phyloP scores from a whole-genome alignment of 2,329 filamentous ascomycete species.

The Fusarium sp. region DNA sequence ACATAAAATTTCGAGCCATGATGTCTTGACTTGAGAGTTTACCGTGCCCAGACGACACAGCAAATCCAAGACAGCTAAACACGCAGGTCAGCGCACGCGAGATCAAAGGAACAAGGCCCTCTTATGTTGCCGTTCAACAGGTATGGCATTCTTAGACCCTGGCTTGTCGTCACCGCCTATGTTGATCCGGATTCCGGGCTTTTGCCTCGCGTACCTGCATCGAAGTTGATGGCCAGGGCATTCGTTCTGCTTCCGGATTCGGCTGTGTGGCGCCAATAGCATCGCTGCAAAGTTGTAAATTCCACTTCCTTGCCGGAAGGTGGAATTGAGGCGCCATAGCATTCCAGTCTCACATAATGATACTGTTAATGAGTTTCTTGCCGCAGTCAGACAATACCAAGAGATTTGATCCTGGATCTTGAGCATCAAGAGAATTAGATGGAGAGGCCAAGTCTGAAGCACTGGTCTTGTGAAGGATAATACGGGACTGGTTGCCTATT shows the following conservation, averaged over 20 bases:
- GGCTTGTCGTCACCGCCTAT: too few species aligned
- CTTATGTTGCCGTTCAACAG: too few species aligned
- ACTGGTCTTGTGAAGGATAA: fast-evolving
- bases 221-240: too few species aligned
- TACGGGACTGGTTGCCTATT: too few species aligned
- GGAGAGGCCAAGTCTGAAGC: not conserved
- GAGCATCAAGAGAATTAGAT: not conserved
- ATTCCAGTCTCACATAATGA: not conserved
- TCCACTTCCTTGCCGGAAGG: too few species aligned
- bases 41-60: fast-evolving
- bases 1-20: not conserved
- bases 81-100: too few species aligned
- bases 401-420: not conserved
- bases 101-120: fast-evolving
- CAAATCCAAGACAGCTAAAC: too few species aligned
- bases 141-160: too few species aligned
- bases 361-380: not conserved
- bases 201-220: too few species aligned
- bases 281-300: too few species aligned
- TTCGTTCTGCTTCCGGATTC: too few species aligned
- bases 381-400: not conserved
- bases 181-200: too few species aligned
- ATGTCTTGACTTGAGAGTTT: fast-evolving
- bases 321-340: not conserved
- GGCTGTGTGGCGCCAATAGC: not conserved